Base-by-base conservation (phyloP, 176 grass and related monocot genomes). In the Triticum turgidum region DNA sequence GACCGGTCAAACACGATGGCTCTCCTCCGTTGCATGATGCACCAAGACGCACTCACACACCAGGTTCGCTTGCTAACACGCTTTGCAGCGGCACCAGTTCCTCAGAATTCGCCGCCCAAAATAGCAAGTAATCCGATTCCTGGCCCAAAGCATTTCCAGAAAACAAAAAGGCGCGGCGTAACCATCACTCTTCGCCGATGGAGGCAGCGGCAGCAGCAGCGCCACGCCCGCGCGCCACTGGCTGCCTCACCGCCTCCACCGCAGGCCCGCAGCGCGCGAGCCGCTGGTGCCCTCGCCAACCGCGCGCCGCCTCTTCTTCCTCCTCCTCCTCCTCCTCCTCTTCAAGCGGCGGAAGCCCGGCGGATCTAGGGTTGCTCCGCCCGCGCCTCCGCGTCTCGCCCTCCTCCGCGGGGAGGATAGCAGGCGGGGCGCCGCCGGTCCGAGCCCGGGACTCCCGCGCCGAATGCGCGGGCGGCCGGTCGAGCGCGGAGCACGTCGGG, bases 341-440 rank as follows among this genome's bases (percentile, higher is more conserved):
- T 5, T 52, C 49, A 17, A 52, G 49, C 49, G 49, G 49, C 42
- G 65, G 56, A 54, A 83, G 15, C 42, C 58, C 85, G 0, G 45
- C 80, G 5, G 80, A 87, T 91, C 76, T 87, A 87, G 89, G 89
- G 67, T 69, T 87, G 76, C 76, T 21, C 37, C 35, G 38, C 38
- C 42, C 29, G 14, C 70, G 24, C 59, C 72, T 21, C 58, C 76
- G 30, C 71, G 20, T 34, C 70, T n/a, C n/a, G 71, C 66, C 7
- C 6, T 47, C 30, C 52, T 65, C 72, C 18, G 25, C 84, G 44
- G 8, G 44, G 80, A 61, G 75, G 75, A 24, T 59, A 65, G 20
- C 54, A 10, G 72, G 14, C 32, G 9, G 27, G 21, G 58, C 75
- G 41, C 39, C 66, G 12, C 59, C 30, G 70, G 7, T 9, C 35